These are phyloP conservation scores for Xylaria venustula DNA, from an alignment of 495 filamentous ascomycete genomes.

Conservation along the genomic window DNA sequence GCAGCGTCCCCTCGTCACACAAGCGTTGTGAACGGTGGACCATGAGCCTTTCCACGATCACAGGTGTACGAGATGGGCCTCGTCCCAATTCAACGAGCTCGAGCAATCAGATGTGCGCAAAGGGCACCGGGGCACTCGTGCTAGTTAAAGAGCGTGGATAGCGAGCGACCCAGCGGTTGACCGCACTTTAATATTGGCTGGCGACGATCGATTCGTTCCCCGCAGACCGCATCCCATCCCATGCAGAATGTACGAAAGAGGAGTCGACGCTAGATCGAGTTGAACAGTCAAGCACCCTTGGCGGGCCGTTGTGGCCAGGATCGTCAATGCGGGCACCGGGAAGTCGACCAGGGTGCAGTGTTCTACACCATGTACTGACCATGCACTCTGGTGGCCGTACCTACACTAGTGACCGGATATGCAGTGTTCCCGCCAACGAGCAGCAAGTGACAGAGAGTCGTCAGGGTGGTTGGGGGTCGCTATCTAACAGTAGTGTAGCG, in stretches of 20 bases:
- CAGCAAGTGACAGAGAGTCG: neutral
- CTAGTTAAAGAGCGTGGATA: conserved; percentile 27
- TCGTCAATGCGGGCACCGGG: conserved; percentile 5
- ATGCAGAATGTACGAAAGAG: conserved; percentile 24
- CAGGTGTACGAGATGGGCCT: conserved; percentile 17
- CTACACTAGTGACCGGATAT: conserved; percentile 6
- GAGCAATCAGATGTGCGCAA: conserved; percentile 26
- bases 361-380: neutral
- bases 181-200: conserved; percentile 50
- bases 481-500: neutral
- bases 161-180: conserved; percentile 40
- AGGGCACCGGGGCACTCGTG: conserved; percentile 19
- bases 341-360: neutral
- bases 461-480: neutral
- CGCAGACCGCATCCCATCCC: conserved; percentile 17
- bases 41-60: conserved; percentile 6
- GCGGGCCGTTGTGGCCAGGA: conserved; percentile 12
- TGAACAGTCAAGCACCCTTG: conserved; percentile 17
- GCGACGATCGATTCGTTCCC: conserved; percentile 19
- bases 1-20: conserved; percentile 12
- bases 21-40: neutral
- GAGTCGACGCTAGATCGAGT: conserved; percentile 24
- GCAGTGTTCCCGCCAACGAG: conserved; percentile 8
- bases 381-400: neutral
- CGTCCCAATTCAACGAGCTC: conserved; percentile 25